phyloP scores from a whole-genome alignment of 805 yeast genomes.

The Candida nonsorbophila region DNA sequence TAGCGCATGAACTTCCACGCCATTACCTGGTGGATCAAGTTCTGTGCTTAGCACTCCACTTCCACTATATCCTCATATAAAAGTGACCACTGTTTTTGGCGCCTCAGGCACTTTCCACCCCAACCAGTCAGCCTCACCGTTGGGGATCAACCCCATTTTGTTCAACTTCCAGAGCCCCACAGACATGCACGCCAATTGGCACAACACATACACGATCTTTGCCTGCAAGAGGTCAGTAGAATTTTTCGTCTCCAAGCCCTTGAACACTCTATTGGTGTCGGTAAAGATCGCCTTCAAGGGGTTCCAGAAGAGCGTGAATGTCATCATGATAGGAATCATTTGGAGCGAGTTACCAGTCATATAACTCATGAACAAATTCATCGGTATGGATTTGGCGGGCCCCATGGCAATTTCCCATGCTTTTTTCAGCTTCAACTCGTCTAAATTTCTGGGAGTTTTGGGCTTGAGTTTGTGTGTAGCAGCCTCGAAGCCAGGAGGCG shows the following conservation, averaged over 20 bases:
- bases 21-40: too few species aligned
- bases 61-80: too few species aligned
- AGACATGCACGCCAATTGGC: constrained; percentile 51
- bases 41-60: too few species aligned
- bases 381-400: constrained; percentile 82
- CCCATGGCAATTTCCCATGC: constrained; percentile 84
- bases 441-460: constrained; percentile 9
- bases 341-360: constrained; percentile 91
- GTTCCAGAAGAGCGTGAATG: constrained; percentile 72
- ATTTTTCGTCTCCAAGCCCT: constrained; percentile 34
- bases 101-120: constrained; percentile 63
- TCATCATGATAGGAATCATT: constrained; percentile 86
- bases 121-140: constrained; percentile 84
- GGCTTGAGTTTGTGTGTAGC: constrained; percentile 1
- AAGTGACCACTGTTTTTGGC: too few species aligned
- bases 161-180: constrained; percentile 84
- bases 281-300: constrained; percentile 69
- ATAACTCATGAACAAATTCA: constrained; percentile 85
- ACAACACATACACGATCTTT: constrained; percentile 22
- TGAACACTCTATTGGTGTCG: constrained; percentile 52
- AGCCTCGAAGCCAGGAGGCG: constrained; percentile 12
- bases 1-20: too few species aligned
- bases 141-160: constrained; percentile 87
- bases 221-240: constrained; percentile 20
- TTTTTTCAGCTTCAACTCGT: constrained; percentile 47